These are phyloP conservation scores for Candida sphagnicola DNA, from an alignment of 805 yeast species.

Conservation along the genomic window DNA sequence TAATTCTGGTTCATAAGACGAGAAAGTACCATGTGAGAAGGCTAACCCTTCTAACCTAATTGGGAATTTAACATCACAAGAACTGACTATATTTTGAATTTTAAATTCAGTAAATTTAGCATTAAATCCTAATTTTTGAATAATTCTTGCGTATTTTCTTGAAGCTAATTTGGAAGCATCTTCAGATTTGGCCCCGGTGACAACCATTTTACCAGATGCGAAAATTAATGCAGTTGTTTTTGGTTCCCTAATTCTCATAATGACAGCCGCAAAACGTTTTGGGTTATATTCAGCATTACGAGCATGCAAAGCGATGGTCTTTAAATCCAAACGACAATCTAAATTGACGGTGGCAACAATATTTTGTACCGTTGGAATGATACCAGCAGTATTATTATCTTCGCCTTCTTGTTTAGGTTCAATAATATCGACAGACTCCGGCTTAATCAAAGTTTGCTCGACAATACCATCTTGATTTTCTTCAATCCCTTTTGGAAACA, in stretches of 20 bases:
- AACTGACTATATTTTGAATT: slow-evolving; percentile 96
- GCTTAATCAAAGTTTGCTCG: slow-evolving; percentile 9
- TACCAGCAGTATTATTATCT: slow-evolving; percentile 84
- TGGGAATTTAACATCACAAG: slow-evolving; percentile 98
- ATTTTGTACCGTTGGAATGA: slow-evolving; percentile 92
- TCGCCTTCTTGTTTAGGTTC: slow-evolving; percentile 47
- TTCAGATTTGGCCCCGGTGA: slow-evolving; percentile 98
- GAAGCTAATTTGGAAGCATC: slow-evolving; percentile 98
- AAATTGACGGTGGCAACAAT: slow-evolving; percentile 97
- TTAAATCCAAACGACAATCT: slow-evolving; percentile 92
- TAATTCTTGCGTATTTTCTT: slow-evolving; percentile 95
- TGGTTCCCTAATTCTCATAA: slow-evolving; percentile 98
- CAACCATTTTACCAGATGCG: slow-evolving; percentile 99
- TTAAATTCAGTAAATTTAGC: slow-evolving; percentile 98
- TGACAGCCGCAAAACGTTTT: slow-evolving; percentile 97
- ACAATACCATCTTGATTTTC: slow-evolving; percentile 7
- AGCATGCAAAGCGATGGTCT: slow-evolving; percentile 96
- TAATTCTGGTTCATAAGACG: slow-evolving; percentile 95
- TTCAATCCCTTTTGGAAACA: slow-evolving; percentile 54
- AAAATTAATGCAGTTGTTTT: slow-evolving; percentile 96
- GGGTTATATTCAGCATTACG: slow-evolving; percentile 99
- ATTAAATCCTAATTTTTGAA: slow-evolving; percentile 95
- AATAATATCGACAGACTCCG: slow-evolving; percentile 16
- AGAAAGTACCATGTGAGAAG: slow-evolving; percentile 97
- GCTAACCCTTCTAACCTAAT: slow-evolving; percentile 97